These are phyloP conservation scores for Paraconiothyrium sp. DNA, from an alignment of 2,329 filamentous ascomycete genomes.

Conservation along the genomic window DNA sequence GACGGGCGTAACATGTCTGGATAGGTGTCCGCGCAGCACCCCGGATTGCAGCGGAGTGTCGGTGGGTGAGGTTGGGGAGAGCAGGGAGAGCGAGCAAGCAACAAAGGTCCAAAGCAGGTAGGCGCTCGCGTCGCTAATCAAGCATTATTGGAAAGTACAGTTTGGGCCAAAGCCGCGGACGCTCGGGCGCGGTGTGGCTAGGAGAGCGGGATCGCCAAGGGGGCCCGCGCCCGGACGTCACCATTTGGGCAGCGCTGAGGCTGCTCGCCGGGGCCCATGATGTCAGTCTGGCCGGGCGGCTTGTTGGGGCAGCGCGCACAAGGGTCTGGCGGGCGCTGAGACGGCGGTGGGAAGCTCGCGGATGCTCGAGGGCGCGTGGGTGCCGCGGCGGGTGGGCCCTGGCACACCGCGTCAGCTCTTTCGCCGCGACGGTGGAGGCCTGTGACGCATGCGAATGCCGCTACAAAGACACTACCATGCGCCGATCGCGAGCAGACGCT, in stretches of 20 bases:
- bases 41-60: conserved; percentile 1
- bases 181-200: not conserved
- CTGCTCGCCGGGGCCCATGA: not conserved
- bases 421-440: conserved; percentile 54
- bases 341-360: conserved; percentile 1
- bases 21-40: not conserved
- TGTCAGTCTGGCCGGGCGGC: not conserved
- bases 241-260: not conserved
- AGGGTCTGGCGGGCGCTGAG: not conserved
- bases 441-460: conserved; percentile 58
- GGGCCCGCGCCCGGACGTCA: conserved; percentile 4
- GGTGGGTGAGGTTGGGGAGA: not conserved
- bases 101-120: not conserved
- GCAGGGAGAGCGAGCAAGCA: conserved; percentile 8
- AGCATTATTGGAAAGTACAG: conserved; percentile 9
- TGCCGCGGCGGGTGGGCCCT: not conserved
- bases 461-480: not conserved
- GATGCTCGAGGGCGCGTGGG: not conserved
- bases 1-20: conserved; percentile 28
- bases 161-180: conserved; percentile 3
- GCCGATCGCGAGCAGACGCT: no score
- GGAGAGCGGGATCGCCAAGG: conserved; percentile 9
- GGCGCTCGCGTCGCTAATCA: conserved; percentile 10
- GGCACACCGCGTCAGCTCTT: not conserved
- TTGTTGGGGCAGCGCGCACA: not conserved